Percentiles rank a stretch among this genome's conserved stretches.
Evolutionary conservation across 164 flowering plant species (phyloP).

Genomic region (Protea cynaroides): DNA sequence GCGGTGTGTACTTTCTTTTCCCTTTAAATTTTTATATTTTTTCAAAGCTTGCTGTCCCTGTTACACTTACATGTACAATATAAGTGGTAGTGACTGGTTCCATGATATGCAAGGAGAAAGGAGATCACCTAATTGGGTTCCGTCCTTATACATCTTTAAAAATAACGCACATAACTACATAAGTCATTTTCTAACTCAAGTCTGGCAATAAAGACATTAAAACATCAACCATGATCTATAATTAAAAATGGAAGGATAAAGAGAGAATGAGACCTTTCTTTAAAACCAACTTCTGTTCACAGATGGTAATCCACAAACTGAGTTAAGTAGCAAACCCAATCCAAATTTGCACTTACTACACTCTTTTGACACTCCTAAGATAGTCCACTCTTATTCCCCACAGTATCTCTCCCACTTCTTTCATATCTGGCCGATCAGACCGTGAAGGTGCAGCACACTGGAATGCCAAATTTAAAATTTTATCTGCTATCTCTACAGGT

Average conservation of each 20-base stretch:
- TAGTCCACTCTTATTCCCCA: slow-evolving; percentile 87
- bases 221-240: background rate
- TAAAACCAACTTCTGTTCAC: background rate
- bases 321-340: background rate
- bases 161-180: too few species aligned
- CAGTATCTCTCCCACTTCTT: slow-evolving; percentile 68
- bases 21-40: too few species aligned
- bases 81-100: too few species aligned
- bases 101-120: too few species aligned
- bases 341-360: slow-evolving; percentile 8
- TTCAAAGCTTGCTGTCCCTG: too few species aligned
- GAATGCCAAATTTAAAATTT: slow-evolving; percentile 69
- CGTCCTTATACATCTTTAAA: too few species aligned
- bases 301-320: background rate
- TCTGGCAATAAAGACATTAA: background rate
- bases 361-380: slow-evolving; percentile 31
- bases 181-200: too few species aligned
- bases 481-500: slow-evolving; percentile 31
- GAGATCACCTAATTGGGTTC: too few species aligned
- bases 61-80: too few species aligned
- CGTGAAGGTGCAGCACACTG: slow-evolving; percentile 82
- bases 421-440: slow-evolving; percentile 84
- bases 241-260: background rate
- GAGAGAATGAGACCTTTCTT: background rate
- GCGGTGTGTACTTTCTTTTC: too few species aligned